These are phyloP conservation scores for Rubia balearica DNA, from an alignment of 305 asterid genomes.

Conservation along the genomic window DNA sequence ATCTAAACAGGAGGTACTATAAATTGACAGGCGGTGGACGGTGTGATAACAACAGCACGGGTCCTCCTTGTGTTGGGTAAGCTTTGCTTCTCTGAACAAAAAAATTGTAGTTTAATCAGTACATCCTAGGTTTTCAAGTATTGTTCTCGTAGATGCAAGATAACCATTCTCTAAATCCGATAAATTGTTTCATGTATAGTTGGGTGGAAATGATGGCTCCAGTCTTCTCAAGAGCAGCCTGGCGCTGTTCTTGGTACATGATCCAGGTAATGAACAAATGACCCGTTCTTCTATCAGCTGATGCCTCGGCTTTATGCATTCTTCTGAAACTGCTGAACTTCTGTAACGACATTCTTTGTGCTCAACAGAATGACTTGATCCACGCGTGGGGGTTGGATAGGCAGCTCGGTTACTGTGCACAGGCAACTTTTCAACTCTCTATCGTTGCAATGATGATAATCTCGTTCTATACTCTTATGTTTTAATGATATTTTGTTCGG, in stretches of 20 bases:
- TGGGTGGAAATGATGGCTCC: slow-evolving; percentile 99
- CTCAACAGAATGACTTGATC: slow-evolving; percentile 73
- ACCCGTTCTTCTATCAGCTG: not conserved
- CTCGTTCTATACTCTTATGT: slow-evolving; percentile 9
- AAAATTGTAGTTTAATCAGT: not conserved
- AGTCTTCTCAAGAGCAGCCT: slow-evolving; percentile 83
- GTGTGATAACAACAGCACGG: slow-evolving; percentile 57
- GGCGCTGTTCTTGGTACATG: slow-evolving; percentile 94
- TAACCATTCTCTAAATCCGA: not conserved
- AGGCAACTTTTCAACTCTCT: slow-evolving; percentile 37
- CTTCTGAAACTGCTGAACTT: not conserved
- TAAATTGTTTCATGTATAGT: slow-evolving; percentile 28
- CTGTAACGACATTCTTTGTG: not conserved
- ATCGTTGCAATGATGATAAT: not conserved
- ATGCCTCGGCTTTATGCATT: not conserved
- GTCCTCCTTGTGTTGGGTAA: slow-evolving; percentile 95
- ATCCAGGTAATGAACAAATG: slow-evolving; percentile 49
- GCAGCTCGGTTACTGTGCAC: slow-evolving; percentile 94
- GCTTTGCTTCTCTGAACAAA: slow-evolving; percentile 1
- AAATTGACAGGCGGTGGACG: slow-evolving; percentile 52
- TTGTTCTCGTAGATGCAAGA: not conserved
- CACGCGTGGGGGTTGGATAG: slow-evolving; percentile 97
- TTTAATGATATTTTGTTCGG: slow-evolving; percentile 1
- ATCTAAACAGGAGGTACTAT: slow-evolving; percentile 52
- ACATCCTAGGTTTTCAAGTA: not conserved